Conservation (phyloP, 2,329 filamentous ascomycete genomes). For the Corynespora cassiicola region DNA sequence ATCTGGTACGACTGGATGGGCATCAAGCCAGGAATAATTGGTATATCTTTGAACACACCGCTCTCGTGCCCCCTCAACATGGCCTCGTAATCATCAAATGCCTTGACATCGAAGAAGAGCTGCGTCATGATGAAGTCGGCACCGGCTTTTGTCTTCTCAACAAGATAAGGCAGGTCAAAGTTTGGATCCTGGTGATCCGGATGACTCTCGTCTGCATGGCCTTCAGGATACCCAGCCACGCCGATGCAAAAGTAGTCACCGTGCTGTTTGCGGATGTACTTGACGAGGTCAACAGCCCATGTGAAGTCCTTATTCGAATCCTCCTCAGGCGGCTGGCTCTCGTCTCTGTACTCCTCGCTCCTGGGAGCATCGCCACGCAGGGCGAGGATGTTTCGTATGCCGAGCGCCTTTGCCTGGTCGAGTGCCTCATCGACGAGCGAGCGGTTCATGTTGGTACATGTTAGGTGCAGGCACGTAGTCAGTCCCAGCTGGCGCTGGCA, state of each 20-base stretch:
- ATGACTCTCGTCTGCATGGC: constrained; percentile 89
- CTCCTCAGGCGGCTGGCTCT: constrained; percentile 65
- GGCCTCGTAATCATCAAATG: constrained; percentile 81
- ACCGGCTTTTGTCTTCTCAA: constrained; percentile 89
- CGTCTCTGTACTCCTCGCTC: constrained; percentile 82
- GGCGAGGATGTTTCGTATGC: constrained; percentile 92
- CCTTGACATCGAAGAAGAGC: constrained; percentile 88
- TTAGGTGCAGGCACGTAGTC: constrained; percentile 94
- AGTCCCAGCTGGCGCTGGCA: constrained; percentile 91
- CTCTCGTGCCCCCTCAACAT: constrained; percentile 80
- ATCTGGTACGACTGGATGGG: constrained; percentile 98
- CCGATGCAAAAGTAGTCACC: constrained; percentile 97
- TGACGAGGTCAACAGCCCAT: constrained; percentile 88
- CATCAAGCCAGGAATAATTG: constrained; percentile 95
- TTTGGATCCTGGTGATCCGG: constrained; percentile 74
- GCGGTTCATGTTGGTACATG: constrained; percentile 96
- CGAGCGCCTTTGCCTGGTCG: constrained; percentile 87
- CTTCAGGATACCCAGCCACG: constrained; percentile 93
- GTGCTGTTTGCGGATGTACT: constrained; percentile 83
- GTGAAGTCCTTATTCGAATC: constrained; percentile 78
- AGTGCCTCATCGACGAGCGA: constrained; percentile 85
- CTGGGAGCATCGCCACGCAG: constrained; percentile 90
- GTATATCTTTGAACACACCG: constrained; percentile 82
- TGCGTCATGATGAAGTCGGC: constrained; percentile 99
- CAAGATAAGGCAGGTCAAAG: constrained; percentile 81